Percentiles rank a stretch among this genome's conserved stretches.
These are phyloP conservation scores for Candida caryicola DNA, from an alignment of 805 yeast species.

Conservation along the genomic window DNA sequence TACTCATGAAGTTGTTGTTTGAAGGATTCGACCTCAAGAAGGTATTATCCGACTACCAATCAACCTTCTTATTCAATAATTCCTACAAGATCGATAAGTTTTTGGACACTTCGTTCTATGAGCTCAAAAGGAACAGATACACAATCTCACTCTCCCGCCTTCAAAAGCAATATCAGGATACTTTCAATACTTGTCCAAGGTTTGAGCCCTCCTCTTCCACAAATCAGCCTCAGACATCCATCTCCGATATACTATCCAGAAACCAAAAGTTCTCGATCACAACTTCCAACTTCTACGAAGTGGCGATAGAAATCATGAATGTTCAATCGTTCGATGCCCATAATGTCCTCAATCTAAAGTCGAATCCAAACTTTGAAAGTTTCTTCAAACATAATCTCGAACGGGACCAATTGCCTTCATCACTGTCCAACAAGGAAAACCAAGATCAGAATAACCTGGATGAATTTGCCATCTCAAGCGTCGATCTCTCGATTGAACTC, in stretches of 20 bases:
- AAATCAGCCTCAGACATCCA: conserved; percentile 51
- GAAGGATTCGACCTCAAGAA: conserved; percentile 55
- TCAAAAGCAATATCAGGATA: conserved; percentile 22
- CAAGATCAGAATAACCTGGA: conserved; percentile 13
- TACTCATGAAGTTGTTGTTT: conserved; percentile 55
- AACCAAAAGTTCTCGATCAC: conserved; percentile 40
- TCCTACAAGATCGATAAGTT: conserved; percentile 53
- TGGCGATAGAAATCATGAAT: conserved; percentile 48
- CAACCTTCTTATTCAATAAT: conserved; percentile 54
- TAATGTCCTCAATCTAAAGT: conserved; percentile 21
- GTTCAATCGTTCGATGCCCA: conserved; percentile 41
- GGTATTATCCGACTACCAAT: conserved; percentile 51
- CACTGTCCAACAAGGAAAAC: conserved; percentile 5
- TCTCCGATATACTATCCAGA: conserved; percentile 64
- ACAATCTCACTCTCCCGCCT: conserved; percentile 28
- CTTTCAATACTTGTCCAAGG: conserved; percentile 4
- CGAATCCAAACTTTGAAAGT: conserved; percentile 43
- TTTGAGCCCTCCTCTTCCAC: conserved; percentile 31
- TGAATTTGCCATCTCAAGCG: conserved; percentile 45
- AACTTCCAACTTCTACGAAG: conserved; percentile 41
- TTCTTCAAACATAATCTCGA: conserved; percentile 43
- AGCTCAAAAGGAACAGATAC: conserved; percentile 45
- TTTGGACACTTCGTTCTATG: conserved; percentile 48
- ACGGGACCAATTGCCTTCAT: conserved; percentile 7
- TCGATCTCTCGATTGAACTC: conserved; percentile 56